Evolutionary conservation across 2,329 filamentous ascomycete genomes (phyloP).

Genomic region (Microsporum canis): DNA sequence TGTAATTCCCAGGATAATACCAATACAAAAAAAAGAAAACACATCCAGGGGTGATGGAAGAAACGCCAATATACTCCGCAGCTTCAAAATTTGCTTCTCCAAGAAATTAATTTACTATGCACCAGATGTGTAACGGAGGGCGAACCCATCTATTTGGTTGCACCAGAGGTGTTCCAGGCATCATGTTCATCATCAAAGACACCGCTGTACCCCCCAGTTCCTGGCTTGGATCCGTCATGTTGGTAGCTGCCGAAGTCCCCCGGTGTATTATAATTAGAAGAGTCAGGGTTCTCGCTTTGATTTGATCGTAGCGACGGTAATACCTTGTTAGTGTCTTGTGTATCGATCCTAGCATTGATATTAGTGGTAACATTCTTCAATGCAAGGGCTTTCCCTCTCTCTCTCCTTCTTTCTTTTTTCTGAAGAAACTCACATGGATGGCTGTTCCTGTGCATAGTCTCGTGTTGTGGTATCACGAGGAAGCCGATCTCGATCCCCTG

Average conservation of each 20-base stretch:
- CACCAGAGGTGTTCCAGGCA: constrained; percentile 16
- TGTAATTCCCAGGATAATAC: neutral
- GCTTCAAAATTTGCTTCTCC: neutral
- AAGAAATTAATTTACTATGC: constrained; percentile 1
- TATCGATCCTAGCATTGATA: neutral
- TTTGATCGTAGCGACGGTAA: neutral
- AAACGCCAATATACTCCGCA: neutral
- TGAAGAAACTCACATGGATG: constrained; percentile 11
- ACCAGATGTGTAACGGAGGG: neutral
- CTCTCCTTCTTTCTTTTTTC: neutral
- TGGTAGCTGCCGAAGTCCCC: neutral
- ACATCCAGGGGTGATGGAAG: neutral
- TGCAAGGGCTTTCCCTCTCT: neutral
- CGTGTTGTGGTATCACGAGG: constrained; percentile 39
- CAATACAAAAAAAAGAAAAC: neutral
- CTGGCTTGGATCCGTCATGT: constrained; percentile 2
- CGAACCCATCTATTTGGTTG: neutral
- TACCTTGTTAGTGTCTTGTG: neutral
- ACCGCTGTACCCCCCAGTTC: neutral
- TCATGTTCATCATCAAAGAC: constrained; percentile 26
- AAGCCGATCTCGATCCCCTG: constrained; percentile 49
- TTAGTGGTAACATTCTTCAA: neutral
- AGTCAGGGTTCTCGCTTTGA: neutral
- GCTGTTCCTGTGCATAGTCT: constrained; percentile 46
- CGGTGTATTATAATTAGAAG: constrained; percentile 2